Evolutionary conservation across 176 grass and related monocot genomes (phyloP).

Genomic region (Oryza officinalis): DNA sequence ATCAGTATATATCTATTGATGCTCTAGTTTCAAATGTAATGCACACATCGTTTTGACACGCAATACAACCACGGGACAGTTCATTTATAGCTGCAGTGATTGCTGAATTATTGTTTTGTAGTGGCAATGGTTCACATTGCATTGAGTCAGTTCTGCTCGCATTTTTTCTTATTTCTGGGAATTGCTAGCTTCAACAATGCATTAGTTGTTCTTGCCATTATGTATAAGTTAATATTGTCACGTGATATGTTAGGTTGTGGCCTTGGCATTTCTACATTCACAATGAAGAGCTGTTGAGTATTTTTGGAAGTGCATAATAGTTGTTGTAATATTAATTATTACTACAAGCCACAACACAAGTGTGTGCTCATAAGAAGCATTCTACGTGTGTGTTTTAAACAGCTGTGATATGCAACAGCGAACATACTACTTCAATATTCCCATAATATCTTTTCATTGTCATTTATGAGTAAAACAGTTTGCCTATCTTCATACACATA

Average conservation of each 20-base stretch:
- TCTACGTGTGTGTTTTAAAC: not conserved
- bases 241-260: not conserved
- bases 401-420: not conserved
- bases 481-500: constrained; percentile 7
- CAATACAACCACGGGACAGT: not conserved
- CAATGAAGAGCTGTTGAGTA: constrained; percentile 1
- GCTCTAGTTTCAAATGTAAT: not conserved
- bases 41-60: not conserved
- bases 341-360: not conserved
- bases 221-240: not conserved
- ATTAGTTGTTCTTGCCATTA: not conserved
- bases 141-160: not conserved
- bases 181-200: not conserved
- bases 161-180: not conserved
- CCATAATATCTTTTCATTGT: not conserved
- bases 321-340: not conserved
- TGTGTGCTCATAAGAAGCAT: not conserved
- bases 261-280: not conserved
- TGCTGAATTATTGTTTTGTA: not conserved
- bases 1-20: not conserved
- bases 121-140: not conserved
- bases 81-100: constrained; percentile 12
- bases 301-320: not conserved
- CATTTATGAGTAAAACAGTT: not conserved
- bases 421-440: not conserved